Evolutionary conservation across 208 protist species (phyloP).

Genomic region (Wallacemonas sp.): DNA sequence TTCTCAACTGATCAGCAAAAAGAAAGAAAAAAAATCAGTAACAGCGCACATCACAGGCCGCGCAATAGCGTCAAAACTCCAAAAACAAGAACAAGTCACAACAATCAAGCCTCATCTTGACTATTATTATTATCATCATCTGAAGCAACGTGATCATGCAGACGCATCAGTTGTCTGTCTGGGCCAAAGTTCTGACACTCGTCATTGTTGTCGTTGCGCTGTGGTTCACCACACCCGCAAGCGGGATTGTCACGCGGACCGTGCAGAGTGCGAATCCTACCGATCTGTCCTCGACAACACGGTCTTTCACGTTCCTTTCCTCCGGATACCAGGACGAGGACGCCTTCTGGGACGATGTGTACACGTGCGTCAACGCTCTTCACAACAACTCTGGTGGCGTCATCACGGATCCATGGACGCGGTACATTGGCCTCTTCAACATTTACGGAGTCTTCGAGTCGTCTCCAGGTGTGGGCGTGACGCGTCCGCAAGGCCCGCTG

Average conservation of each 20-base stretch:
- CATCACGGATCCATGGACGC: conserved; percentile 50
- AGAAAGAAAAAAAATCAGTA: neutral
- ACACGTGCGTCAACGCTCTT: conserved; percentile 27
- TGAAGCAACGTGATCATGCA: too few species aligned
- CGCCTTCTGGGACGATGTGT: conserved; percentile 50
- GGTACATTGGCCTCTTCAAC: conserved; percentile 50
- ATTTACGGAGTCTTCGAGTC: conserved; percentile 64
- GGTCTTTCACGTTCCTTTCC: conserved; percentile 65
- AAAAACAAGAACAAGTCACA: too few species aligned
- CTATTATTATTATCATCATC: too few species aligned
- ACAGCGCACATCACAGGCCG: too few species aligned
- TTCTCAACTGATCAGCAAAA: neutral
- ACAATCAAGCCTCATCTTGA: too few species aligned
- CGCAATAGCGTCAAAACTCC: too few species aligned
- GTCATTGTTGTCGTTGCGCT: too few species aligned
- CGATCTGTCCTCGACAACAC: conserved; percentile 8
- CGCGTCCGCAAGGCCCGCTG: neutral
- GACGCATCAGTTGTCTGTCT: too few species aligned
- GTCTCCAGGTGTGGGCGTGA: conserved; percentile 30
- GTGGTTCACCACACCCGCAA: too few species aligned
- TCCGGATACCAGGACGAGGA: conserved; percentile 46
- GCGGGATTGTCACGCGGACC: too few species aligned
- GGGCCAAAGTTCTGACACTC: too few species aligned
- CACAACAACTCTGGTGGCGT: conserved; percentile 44
- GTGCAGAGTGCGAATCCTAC: neutral